Percentiles rank a stretch among this genome's conserved stretches.
Conservation (phyloP, 495 filamentous ascomycete genomes). For the Aspergillus avenaceus region DNA sequence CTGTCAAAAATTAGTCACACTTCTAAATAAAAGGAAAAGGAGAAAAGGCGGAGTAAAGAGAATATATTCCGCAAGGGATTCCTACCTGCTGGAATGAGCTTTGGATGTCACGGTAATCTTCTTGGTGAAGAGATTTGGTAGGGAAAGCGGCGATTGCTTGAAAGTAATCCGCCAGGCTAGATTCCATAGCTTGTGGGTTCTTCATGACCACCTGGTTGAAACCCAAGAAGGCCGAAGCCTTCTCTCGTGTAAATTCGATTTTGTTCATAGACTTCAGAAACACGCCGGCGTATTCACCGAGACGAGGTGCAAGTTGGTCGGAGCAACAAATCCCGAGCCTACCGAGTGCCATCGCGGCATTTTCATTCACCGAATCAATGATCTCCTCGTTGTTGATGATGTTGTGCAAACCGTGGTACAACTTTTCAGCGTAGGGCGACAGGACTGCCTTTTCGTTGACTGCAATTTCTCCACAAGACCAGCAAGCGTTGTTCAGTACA, state of each 20-base stretch:
- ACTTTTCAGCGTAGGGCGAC: conserved; percentile 68
- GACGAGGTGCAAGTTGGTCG: conserved; percentile 70
- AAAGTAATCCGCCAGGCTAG: conserved; percentile 77
- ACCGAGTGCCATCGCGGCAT: conserved; percentile 90
- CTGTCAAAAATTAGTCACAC: conserved; percentile 39
- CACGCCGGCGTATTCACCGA: conserved; percentile 73
- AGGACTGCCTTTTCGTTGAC: conserved; percentile 80
- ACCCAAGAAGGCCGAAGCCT: conserved; percentile 86
- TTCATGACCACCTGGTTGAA: conserved; percentile 79
- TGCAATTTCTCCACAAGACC: conserved; percentile 92
- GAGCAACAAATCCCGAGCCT: conserved; percentile 81
- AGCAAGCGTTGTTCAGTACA: conserved; percentile 97
- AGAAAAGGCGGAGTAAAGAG: no score
- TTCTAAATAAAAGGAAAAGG: not conserved
- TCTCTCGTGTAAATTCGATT: conserved; percentile 88
- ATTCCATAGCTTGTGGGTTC: conserved; percentile 91
- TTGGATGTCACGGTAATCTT: conserved; percentile 48
- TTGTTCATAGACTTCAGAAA: conserved; percentile 80
- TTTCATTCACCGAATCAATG: conserved; percentile 88
- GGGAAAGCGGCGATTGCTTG: conserved; percentile 72
- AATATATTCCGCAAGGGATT: not conserved
- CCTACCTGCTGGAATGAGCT: conserved; percentile 51
- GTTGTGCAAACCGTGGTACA: conserved; percentile 68
- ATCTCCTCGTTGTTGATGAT: conserved; percentile 82
- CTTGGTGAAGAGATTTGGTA: conserved; percentile 51